Percentiles rank a stretch among this genome's conserved stretches.
These are phyloP conservation scores for Fomes fomentarius DNA, from an alignment of 1,284 basidiomycete genomes.

Conservation along the genomic window DNA sequence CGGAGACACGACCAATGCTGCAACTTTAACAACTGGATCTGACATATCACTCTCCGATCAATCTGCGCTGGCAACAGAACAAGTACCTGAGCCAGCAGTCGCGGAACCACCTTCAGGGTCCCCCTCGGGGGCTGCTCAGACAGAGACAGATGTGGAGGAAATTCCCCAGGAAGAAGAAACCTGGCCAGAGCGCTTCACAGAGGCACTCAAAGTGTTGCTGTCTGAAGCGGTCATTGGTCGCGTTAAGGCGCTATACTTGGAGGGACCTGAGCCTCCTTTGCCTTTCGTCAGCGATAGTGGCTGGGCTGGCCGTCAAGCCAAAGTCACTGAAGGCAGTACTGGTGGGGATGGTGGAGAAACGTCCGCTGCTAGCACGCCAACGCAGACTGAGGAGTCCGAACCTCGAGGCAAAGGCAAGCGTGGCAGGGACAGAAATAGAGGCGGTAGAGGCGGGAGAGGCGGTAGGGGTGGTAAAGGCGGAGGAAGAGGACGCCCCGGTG, in stretches of 20 bases:
- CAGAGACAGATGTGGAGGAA: neutral
- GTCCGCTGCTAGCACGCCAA: conserved; percentile 25
- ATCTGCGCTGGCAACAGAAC: neutral
- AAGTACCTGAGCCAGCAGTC: neutral
- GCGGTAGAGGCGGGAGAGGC: conserved; percentile 49
- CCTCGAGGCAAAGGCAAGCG: conserved; percentile 38
- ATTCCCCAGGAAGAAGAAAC: conserved; percentile 37
- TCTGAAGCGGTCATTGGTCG: conserved; percentile 61
- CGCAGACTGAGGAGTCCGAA: conserved; percentile 32
- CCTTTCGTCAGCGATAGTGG: conserved; percentile 62
- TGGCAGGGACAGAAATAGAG: conserved; percentile 47
- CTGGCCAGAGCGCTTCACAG: conserved; percentile 70
- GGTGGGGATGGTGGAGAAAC: conserved; percentile 29
- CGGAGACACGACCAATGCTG: conserved; percentile 4
- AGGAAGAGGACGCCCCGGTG: conserved; percentile 43
- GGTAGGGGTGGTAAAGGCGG: conserved; percentile 43
- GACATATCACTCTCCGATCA: neutral
- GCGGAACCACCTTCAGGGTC: neutral
- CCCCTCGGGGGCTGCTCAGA: neutral
- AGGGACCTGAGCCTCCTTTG: conserved; percentile 71
- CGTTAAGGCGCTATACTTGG: conserved; percentile 73
- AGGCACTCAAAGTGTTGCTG: conserved; percentile 62
- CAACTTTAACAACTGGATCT: neutral
- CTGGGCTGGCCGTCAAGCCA: conserved; percentile 57
- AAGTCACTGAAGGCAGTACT: conserved; percentile 27